Conservation (phyloP, 805 yeast species). For the Vanderwaltozyma verrucispora region DNA sequence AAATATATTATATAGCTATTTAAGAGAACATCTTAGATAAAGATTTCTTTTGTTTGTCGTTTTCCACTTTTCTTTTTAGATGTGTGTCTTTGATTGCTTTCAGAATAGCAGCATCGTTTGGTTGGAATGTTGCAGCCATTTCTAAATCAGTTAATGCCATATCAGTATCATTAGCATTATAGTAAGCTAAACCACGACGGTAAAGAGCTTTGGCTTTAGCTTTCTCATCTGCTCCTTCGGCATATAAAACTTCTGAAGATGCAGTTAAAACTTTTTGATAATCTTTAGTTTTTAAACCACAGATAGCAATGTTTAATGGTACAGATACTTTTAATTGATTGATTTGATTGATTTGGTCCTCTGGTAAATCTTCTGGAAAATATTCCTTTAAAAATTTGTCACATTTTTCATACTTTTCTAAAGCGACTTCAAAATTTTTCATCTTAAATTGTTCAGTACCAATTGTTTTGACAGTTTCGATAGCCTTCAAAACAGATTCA, state of each 20-base stretch:
- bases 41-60: conserved; percentile 63
- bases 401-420: conserved; percentile 65
- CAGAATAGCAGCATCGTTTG: conserved; percentile 60
- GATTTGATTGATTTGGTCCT: conserved; percentile 40
- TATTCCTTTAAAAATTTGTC: conserved; percentile 57
- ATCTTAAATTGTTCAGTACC: conserved; percentile 70
- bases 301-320: conserved; percentile 63
- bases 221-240: conserved; percentile 46
- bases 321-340: conserved; percentile 51
- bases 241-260: conserved; percentile 57
- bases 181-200: conserved; percentile 73
- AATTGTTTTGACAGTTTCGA: conserved; percentile 54
- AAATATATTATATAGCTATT: background rate
- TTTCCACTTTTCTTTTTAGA: conserved; percentile 39
- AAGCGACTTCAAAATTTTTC: conserved; percentile 47
- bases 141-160: conserved; percentile 57
- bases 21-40: conserved; percentile 52
- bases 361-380: conserved; percentile 46
- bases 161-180: conserved; percentile 54
- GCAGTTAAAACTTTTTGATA: conserved; percentile 46
- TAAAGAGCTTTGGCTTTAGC: conserved; percentile 77
- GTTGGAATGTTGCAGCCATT: conserved; percentile 52
- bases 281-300: conserved; percentile 53
- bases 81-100: conserved; percentile 56
- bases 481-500: conserved; percentile 58